Conservation (phyloP, 1,139 yeast species). For the Magnusiomyces magnusii region DNA sequence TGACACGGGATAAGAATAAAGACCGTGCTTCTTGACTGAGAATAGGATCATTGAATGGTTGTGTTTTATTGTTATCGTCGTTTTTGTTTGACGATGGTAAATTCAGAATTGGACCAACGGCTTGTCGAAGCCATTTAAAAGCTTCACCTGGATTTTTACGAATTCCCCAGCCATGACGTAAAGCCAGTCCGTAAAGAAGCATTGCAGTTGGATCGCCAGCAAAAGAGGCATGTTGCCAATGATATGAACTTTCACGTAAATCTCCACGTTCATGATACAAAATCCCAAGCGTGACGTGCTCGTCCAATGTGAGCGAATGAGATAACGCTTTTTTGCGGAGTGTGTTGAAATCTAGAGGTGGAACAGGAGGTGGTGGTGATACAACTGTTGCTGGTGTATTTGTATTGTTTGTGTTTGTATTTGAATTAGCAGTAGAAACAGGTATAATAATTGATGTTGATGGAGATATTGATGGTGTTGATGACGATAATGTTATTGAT, state of each 20-base stretch:
- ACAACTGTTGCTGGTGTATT: too few species aligned
- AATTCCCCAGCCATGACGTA: conserved; percentile 66
- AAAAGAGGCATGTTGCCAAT: conserved; percentile 54
- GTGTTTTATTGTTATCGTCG: neutral
- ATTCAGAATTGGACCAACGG: conserved; percentile 32
- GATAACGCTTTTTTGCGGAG: conserved; percentile 10
- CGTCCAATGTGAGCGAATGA: conserved; percentile 28
- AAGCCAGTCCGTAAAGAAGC: conserved; percentile 62
- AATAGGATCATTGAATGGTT: neutral
- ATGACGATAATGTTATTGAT: neutral
- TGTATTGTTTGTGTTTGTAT: too few species aligned
- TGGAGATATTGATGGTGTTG: neutral
- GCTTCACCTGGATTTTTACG: conserved; percentile 51
- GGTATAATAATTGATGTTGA: neutral
- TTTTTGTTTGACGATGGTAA: neutral
- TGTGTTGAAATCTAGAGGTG: conserved; percentile 7
- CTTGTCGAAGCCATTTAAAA: conserved; percentile 52
- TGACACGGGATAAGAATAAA: neutral
- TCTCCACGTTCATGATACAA: conserved; percentile 51
- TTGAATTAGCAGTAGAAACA: too few species aligned
- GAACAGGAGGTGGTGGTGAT: neutral
- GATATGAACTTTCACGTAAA: conserved; percentile 62
- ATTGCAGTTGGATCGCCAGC: conserved; percentile 60
- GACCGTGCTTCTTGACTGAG: neutral
- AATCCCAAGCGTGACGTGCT: conserved; percentile 46